A percentile compares a stretch with the other conserved stretches of the same genome.
These are phyloP conservation scores for Gamarada debralockiae DNA, from an alignment of 495 filamentous ascomycete species.

Conservation along the genomic window DNA sequence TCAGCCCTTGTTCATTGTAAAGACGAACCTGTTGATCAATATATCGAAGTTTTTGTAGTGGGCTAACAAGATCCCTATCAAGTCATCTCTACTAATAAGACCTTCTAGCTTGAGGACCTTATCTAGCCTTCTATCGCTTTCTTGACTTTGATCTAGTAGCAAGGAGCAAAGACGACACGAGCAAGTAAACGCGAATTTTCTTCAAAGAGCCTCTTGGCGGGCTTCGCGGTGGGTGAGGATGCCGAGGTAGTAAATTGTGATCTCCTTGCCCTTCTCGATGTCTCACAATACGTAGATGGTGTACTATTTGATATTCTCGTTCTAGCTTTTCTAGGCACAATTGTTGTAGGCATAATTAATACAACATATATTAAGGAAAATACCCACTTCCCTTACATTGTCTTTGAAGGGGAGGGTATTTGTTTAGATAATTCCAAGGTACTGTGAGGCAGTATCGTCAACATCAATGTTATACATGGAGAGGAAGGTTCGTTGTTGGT, in stretches of 20 bases:
- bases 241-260: constrained; percentile 31
- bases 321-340: constrained; percentile 33
- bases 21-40: neutral
- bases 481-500: constrained; percentile 22
- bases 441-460: constrained; percentile 9
- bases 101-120: neutral
- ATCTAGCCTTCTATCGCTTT: neutral
- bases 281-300: constrained; percentile 32
- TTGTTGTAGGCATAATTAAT: constrained; percentile 35
- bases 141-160: constrained; percentile 1
- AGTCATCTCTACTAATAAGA: neutral
- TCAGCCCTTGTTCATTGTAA: neutral
- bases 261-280: constrained; percentile 31
- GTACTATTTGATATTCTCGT: constrained; percentile 24
- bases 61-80: neutral
- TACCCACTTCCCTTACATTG: constrained; percentile 6
- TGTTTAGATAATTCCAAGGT: constrained; percentile 27
- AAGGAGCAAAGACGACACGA: constrained; percentile 28
- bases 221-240: constrained; percentile 3
- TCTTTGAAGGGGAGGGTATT: constrained; percentile 28
- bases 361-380: constrained; percentile 30
- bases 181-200: constrained; percentile 31
- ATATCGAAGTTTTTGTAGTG: neutral
- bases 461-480: constrained; percentile 28
- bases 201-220: constrained; percentile 20